Percentiles rank a stretch among this genome's conserved stretches.
phyloP scores from a whole-genome alignment of 441 rosid species.

The Pelargonium myrrhifolium region DNA sequence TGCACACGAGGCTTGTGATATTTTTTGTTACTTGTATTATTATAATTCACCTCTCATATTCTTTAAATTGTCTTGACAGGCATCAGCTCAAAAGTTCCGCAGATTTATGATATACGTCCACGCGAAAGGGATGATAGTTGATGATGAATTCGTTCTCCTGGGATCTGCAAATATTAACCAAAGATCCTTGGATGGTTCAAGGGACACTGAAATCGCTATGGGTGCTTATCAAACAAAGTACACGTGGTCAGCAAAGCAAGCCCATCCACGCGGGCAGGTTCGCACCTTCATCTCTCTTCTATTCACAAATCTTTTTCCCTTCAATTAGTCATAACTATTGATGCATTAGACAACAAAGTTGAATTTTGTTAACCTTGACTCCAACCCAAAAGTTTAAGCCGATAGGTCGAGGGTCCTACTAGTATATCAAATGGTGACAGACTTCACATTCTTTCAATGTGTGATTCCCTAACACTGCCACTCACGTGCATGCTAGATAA shows the following conservation, averaged over 20 bases:
- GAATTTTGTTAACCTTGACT: too few species aligned
- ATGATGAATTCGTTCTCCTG: conserved; percentile 55
- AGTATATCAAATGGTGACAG: too few species aligned
- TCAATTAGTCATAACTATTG: background rate
- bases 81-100: conserved; percentile 30
- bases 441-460: too few species aligned
- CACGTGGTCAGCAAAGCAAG: conserved; percentile 48
- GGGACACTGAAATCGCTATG: conserved; percentile 71
- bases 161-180: conserved; percentile 75
- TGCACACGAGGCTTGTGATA: too few species aligned
- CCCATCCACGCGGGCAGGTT: conserved; percentile 56
- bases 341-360: too few species aligned
- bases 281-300: conserved; percentile 8
- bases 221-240: conserved; percentile 55
- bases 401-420: too few species aligned
- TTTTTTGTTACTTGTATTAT: too few species aligned
- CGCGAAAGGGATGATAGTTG: conserved; percentile 70
- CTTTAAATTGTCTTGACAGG: conserved; percentile 29
- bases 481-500: too few species aligned
- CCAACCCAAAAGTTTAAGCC: too few species aligned
- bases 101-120: conserved; percentile 72
- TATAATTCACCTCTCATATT: too few species aligned
- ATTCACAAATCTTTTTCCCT: background rate
- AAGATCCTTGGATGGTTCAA: conserved; percentile 64
- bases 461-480: too few species aligned